Base-by-base conservation (phyloP, 1,139 yeast genomes). In the Yamadazyma spencermartinsiae region DNA sequence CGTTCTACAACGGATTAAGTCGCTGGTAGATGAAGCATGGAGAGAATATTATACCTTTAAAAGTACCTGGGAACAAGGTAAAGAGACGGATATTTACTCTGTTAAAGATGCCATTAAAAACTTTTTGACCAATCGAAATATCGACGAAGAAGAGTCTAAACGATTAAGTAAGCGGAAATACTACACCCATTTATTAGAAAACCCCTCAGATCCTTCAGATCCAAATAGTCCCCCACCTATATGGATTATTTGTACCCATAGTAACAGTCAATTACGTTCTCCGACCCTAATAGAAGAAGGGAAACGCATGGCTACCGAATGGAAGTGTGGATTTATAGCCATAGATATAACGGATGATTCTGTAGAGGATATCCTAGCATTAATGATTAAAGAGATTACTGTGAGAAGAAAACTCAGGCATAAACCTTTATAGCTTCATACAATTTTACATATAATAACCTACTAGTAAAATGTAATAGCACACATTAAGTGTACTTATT, bases 21-120 rank as follows among this genome's bases (percentile, higher is more conserved):
- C 68, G 4, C 76, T 86, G 0, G 68, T 85, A 27, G 69, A 72
- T 17, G 89, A 83, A 44, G 90, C 90, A 2, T 85, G 94, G 94
- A 68, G 65, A 32, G 88, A 83, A 52, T 85, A 74, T 51, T 60
- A 74, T 39, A 63, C 68, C 5, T 84, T 78, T 54, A 72, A 73
- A 42, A 61, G 57, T 19, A 66, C 68, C 27, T 79, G 87, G 82
- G 74, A 76, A 37, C 63, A 65, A 35, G 86, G 87, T 2, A 68
- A 76, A 48, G 94, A 84, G 55, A 73, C 76, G 29, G 92, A 84
- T 53, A 68, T 79, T 0, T 81, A 79, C 50, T 79, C 86, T 0
- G 51, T 85, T 27, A 71, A 80, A 43, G 65, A 73, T 31, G 77
- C 82, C 1, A 54, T 84, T 21, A 80, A 75, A 45, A 78, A 69